phyloP scores from a whole-genome alignment of 306 rosid species.

The Casuarina cunninghamiana region DNA sequence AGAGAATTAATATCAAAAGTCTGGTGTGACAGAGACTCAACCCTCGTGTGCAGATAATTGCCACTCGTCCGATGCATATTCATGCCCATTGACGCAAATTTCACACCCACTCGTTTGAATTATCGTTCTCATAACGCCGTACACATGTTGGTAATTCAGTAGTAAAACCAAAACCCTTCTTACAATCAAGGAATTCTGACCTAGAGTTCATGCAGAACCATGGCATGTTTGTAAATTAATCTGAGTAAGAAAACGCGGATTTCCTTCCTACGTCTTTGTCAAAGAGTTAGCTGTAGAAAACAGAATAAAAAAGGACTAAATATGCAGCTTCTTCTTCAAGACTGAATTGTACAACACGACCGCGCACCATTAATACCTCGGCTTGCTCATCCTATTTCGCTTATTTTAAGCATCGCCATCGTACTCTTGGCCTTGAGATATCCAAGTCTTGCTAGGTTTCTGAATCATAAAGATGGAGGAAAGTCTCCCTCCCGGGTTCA shows the following conservation, averaged over 20 bases:
- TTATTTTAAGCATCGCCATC: conserved; percentile 17
- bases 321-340: conserved; percentile 54
- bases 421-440: background rate
- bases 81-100: conserved; percentile 10
- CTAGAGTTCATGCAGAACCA: background rate
- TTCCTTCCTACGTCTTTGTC: conserved; percentile 47
- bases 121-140: conserved; percentile 26
- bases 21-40: conserved; percentile 41
- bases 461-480: conserved; percentile 40
- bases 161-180: conserved; percentile 14
- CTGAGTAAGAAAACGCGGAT: conserved; percentile 3
- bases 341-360: conserved; percentile 28
- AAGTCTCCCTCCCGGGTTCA: conserved; percentile 87
- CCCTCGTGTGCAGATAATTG: conserved; percentile 43
- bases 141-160: conserved; percentile 15
- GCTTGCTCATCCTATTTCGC: conserved; percentile 35
- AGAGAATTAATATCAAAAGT: conserved; percentile 33
- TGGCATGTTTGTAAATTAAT: conserved; percentile 18
- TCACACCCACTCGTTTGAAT: conserved; percentile 26
- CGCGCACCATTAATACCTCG: conserved; percentile 43
- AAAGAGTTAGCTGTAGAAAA: conserved; percentile 63
- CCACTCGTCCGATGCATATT: conserved; percentile 17
- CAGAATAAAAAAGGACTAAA: conserved; percentile 27
- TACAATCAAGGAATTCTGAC: conserved; percentile 24
- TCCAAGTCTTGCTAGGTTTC: too few relatives aligned